Conservation (phyloP, 129 eudicot species). For the Solidago caesia region DNA sequence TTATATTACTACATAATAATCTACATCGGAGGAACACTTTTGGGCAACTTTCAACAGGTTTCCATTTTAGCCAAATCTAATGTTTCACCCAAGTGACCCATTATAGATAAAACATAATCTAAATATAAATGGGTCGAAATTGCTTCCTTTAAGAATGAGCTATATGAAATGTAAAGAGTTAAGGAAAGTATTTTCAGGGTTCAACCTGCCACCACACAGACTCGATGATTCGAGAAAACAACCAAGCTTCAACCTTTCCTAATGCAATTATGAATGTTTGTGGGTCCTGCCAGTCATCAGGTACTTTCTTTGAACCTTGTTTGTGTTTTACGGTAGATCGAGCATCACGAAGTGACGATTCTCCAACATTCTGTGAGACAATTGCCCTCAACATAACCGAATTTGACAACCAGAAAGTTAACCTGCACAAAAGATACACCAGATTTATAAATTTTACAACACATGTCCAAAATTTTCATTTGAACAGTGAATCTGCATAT, state of each 20-base stretch:
- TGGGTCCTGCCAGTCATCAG: slow-evolving; percentile 68
- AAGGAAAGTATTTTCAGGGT: neutral
- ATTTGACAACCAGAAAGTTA: slow-evolving; percentile 95
- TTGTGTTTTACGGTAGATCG: slow-evolving; percentile 25
- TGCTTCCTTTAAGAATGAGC: neutral
- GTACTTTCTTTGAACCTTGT: slow-evolving; percentile 38
- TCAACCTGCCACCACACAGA: slow-evolving; percentile 98
- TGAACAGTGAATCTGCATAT: neutral
- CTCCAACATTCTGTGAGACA: slow-evolving; percentile 49
- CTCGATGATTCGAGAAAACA: slow-evolving; percentile 73
- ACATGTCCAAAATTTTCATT: neutral
- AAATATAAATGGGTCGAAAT: neutral
- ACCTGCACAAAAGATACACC: slow-evolving; percentile 42
- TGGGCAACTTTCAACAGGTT: neutral
- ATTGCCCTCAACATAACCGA: slow-evolving; percentile 74
- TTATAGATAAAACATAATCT: neutral
- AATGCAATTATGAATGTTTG: slow-evolving; percentile 57
- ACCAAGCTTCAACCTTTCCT: slow-evolving; percentile 87
- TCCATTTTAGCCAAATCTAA: neutral
- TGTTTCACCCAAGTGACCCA: neutral
- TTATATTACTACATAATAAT: too few species aligned
- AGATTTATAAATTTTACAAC: neutral
- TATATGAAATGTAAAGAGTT: neutral
- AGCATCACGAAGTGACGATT: slow-evolving; percentile 4
- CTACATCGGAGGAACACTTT: too few species aligned